A percentile compares a stretch with the other conserved stretches of the same genome.
phyloP scores from a whole-genome alignment of 805 yeast genomes.

The Yamadazyma olivae region DNA sequence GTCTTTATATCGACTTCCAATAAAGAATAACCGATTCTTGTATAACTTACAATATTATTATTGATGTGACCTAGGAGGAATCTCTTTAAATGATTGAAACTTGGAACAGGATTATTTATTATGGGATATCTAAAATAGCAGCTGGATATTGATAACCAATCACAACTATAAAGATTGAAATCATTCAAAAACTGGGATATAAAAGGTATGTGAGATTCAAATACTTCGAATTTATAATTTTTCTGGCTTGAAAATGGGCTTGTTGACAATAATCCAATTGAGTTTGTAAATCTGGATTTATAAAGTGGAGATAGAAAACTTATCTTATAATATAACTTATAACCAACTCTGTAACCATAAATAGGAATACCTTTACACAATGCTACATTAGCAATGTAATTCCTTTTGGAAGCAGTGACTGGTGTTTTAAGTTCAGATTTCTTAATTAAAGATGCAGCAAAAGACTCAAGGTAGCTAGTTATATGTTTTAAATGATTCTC shows the following conservation, averaged over 20 bases:
- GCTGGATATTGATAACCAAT: slow-evolving; percentile 56
- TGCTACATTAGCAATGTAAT: slow-evolving; percentile 56
- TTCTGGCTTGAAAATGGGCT: slow-evolving; percentile 3
- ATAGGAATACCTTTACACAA: slow-evolving; percentile 75
- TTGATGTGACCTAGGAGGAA: slow-evolving; percentile 10
- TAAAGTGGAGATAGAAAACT: slow-evolving; percentile 62
- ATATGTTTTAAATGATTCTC: slow-evolving; percentile 27
- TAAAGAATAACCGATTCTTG: slow-evolving; percentile 59
- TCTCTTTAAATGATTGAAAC: slow-evolving; percentile 15
- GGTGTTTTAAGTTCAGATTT: slow-evolving; percentile 3
- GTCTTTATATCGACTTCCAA: slow-evolving; percentile 73
- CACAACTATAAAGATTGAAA: slow-evolving; percentile 80
- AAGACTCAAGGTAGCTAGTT: slow-evolving; percentile 43
- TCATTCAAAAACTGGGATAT: slow-evolving; percentile 77
- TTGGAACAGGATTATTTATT: slow-evolving; percentile 10
- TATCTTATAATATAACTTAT: slow-evolving; percentile 64
- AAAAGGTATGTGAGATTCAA: slow-evolving; percentile 80
- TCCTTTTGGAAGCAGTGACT: slow-evolving; percentile 15
- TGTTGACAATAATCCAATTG: slow-evolving; percentile 18
- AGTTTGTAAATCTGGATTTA: slow-evolving; percentile 50
- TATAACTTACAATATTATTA: slow-evolving; percentile 30
- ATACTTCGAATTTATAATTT: slow-evolving; percentile 22
- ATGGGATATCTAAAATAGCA: slow-evolving; percentile 60
- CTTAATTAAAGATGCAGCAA: slow-evolving; percentile 20
- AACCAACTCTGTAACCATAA: slow-evolving; percentile 77